Evolutionary conservation across 2,329 filamentous ascomycete genomes (phyloP), one percentile per base, ranked within the genome.

Genomic region (Talaromyces sp.): DNA sequence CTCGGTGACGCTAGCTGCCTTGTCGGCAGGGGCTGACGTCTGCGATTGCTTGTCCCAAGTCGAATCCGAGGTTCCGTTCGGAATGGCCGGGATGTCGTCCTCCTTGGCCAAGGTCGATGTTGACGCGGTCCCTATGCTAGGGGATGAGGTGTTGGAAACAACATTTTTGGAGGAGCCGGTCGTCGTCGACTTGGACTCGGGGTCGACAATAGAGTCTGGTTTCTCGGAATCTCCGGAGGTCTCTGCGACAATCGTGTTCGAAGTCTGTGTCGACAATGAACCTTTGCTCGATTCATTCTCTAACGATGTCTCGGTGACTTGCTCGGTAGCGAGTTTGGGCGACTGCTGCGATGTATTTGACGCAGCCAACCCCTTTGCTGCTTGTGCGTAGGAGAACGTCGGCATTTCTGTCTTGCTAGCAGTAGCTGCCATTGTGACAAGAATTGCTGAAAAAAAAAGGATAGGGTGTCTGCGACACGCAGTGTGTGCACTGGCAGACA

Each of bases 301-400:
- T 55, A 72, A 71, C 49, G 70, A 65, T 22, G 69, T 65, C 60
- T 68, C 64, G 56, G 68, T 72, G 58, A 66, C 69, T 52, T 69
- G 66, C 28, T 73, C 72, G 64, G 72, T 67, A 49, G 68, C 64
- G 25, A 69, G 58, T 70, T 83, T 82, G 68, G 75, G 78, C 30
- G 78, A 71, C 53, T 76, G 72, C 61, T 77, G 69, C 63, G 79
- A 76, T 57, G 80, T 74, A 57, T 79, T 70, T 55, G 60, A 1
- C 60, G 79, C 71, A 60, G 84, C 79, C 70, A 89, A 85, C 71
- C 93, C 92, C 77, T 95, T 95, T 63, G 93, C 93, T 72, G 93
- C 93, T 83, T 96, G 92, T 70, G 93, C 93, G 77, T 98, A 98
- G 63, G 93, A 97, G 75, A 97, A 96, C 36, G 85, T 81, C 64